Base-by-base conservation (phyloP, 179 eudicot species). In the Kewa caespitosa region DNA sequence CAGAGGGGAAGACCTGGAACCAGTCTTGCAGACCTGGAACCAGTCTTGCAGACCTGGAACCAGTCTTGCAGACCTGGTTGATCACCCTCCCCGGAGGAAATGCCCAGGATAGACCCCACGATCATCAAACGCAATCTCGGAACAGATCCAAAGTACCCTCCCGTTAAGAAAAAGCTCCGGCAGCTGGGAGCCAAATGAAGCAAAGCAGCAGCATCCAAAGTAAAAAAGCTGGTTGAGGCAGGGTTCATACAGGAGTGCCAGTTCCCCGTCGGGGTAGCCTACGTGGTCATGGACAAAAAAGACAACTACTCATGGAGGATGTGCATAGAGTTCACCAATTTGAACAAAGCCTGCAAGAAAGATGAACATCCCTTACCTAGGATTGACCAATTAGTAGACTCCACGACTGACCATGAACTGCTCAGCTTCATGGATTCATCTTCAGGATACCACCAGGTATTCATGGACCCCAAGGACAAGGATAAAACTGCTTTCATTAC, bases 391-490 rank as follows among this genome's bases (percentile, higher is more conserved):
- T 25, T 55, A 8, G 62, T 73, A 27, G 60, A 73, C 22, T 34
- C 66, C 5, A 73, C 54, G 0, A 22, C 50, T 4, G 67, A 67
- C 7, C 34, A 73, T 1, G 67, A 15, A 3, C 31, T 73, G 0
- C 36, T 75, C 23, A 65, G 72, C 42, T 46, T 75, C 1, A 36
- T 75, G 63, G 64, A 66, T 37, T 64, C 63, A 6, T 74, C 6
- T 22, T 74, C 54, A 0, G 72, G 72, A n/a, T 75, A 66, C 32
- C 72, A 75, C 43, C 72, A 75, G 31, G 38, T 72, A 0, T 32
- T 52, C 12, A 5, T 74, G 0, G 6, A 12, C n/a, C 2, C 0
- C 0, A 10, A 52, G 22, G 64, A 50, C 8, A 18, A 64, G 10
- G 70, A 66, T 23, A 66, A 54, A 22, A 75, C 66, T 1, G 38